These are phyloP conservation scores for Vaccinium vitisidaea DNA, from an alignment of 148 eudicot genomes.

Conservation along the genomic window DNA sequence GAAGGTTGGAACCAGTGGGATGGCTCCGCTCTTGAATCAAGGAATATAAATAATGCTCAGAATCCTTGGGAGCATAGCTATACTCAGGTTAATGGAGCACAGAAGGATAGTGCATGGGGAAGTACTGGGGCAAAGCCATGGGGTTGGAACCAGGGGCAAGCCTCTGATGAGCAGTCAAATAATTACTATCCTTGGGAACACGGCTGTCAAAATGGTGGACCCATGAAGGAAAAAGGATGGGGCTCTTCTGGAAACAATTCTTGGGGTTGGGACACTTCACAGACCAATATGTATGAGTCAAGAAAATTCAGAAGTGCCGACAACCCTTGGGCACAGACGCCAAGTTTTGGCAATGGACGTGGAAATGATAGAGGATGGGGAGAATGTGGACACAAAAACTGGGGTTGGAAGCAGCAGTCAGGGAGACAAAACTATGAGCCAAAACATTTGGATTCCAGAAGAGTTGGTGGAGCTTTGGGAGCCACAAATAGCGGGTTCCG, in stretches of 20 bases:
- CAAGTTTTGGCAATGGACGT: conserved; percentile 19
- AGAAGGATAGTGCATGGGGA: conserved; percentile 33
- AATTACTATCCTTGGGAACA: conserved; percentile 23
- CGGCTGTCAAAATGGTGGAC: conserved; percentile 14
- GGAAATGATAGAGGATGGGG: conserved; percentile 21
- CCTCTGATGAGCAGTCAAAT: conserved; percentile 12
- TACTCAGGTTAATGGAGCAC: conserved; percentile 13
- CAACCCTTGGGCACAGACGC: conserved; percentile 13
- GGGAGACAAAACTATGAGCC: conserved; percentile 23
- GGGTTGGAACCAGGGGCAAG: conserved; percentile 21
- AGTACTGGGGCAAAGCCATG: conserved; percentile 29
- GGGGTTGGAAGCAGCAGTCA: conserved; percentile 36
- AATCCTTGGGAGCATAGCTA: conserved; percentile 37
- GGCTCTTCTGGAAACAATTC: conserved; percentile 21
- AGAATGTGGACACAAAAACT: conserved; percentile 12
- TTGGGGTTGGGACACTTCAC: conserved; percentile 27
- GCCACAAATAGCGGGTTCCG: conserved; percentile 29
- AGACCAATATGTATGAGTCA: conserved; percentile 7
- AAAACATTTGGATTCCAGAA: conserved; percentile 23
- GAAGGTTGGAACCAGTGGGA: conserved; percentile 35
- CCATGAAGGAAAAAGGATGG: conserved; percentile 27
- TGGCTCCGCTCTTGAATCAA: conserved; percentile 16
- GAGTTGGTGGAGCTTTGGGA: conserved; percentile 32
- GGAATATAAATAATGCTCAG: conserved; percentile 18
- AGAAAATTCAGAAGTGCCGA: conserved; percentile 11